phyloP scores from a whole-genome alignment of 192 early-diverging fungal genomes.

The Umbelopsis sp. region DNA sequence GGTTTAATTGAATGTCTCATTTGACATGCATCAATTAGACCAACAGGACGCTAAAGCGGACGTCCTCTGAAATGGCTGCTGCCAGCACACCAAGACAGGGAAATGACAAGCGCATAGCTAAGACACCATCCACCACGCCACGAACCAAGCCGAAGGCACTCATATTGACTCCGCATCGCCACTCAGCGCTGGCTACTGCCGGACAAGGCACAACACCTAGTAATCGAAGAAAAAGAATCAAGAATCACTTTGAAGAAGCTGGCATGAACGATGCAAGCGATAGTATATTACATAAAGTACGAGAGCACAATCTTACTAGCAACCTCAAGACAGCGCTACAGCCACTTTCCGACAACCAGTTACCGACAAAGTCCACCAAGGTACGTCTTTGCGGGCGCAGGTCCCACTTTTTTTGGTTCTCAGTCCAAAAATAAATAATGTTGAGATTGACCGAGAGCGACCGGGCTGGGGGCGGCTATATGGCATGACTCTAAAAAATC shows the following conservation, averaged over 20 bases:
- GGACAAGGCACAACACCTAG: not conserved
- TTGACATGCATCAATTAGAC: not conserved
- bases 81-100: not conserved
- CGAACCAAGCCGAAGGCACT: not conserved
- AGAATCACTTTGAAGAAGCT: constrained; percentile 11
- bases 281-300: constrained; percentile 10
- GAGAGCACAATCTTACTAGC: not conserved
- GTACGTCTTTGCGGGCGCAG: too few species aligned
- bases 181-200: not conserved
- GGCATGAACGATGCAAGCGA: constrained; percentile 1
- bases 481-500: too few species aligned
- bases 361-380: not conserved
- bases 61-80: constrained; percentile 7
- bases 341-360: constrained; percentile 7
- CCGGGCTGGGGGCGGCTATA: too few species aligned
- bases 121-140: constrained; percentile 12
- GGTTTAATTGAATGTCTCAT: too few species aligned
- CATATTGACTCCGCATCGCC: constrained; percentile 1
- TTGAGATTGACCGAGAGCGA: too few species aligned
- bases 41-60: not conserved
- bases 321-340: not conserved
- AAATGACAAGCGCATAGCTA: not conserved
- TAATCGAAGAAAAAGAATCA: constrained; percentile 12
- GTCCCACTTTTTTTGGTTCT: too few species aligned
- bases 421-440: too few species aligned